Evolutionary conservation across 2,329 filamentous ascomycete genomes (phyloP).

Genomic region (Fusarium beomiforme): DNA sequence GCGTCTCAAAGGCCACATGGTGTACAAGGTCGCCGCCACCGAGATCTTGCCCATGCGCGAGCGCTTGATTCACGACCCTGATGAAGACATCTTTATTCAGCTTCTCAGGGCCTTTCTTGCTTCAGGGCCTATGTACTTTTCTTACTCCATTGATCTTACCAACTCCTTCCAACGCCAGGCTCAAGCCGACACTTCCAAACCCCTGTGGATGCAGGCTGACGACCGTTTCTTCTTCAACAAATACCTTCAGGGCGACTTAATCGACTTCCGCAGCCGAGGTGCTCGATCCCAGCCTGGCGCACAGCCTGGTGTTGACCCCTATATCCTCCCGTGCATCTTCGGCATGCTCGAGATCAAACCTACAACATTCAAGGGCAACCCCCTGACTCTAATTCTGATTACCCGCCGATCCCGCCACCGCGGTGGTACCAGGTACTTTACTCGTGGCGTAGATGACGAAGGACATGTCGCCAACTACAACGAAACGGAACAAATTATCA

Average conservation of each 20-base stretch:
- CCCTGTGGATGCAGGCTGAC: conserved; percentile 91
- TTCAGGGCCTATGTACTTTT: conserved; percentile 94
- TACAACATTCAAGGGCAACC: conserved; percentile 84
- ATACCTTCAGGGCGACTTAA: conserved; percentile 89
- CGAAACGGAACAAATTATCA: conserved; percentile 92
- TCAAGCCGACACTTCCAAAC: conserved; percentile 73
- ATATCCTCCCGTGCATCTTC: conserved; percentile 94
- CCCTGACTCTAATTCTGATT: conserved; percentile 86
- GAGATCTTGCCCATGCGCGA: conserved; percentile 96
- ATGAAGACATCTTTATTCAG: conserved; percentile 90
- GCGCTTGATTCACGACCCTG: conserved; percentile 87
- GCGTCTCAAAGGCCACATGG: conserved; percentile 92
- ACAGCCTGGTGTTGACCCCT: conserved; percentile 85
- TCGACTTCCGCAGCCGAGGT: conserved; percentile 79
- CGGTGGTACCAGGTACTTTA: conserved; percentile 93
- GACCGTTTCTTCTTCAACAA: conserved; percentile 99
- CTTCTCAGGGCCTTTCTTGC: conserved; percentile 85
- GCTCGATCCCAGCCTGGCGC: conserved; percentile 72
- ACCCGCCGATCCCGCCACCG: conserved; percentile 89
- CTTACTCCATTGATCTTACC: conserved; percentile 95
- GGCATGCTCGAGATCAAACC: conserved; percentile 93
- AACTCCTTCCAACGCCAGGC: conserved; percentile 97
- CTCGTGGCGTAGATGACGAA: conserved; percentile 90
- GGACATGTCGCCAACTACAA: conserved; percentile 99
- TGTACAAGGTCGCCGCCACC: conserved; percentile 91